phyloP scores from a whole-genome alignment of 2,329 filamentous ascomycete species.

The Calycina herbarum region DNA sequence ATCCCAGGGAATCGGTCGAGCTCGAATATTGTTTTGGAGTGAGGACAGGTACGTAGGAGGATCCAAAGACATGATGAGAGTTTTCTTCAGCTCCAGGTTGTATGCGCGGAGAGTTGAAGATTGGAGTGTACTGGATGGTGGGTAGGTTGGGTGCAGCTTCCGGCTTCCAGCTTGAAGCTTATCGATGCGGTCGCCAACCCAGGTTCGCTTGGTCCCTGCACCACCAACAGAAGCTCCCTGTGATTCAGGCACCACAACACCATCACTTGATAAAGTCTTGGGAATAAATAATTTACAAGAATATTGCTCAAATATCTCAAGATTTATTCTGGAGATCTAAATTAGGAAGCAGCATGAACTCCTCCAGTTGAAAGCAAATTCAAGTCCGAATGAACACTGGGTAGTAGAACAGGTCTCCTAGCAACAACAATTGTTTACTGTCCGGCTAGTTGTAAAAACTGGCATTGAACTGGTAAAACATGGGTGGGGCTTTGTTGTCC shows the following conservation, averaged over 20 bases:
- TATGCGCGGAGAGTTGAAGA: not conserved
- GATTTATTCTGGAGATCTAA: not conserved
- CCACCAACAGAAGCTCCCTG: not conserved
- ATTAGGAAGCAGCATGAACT: not conserved
- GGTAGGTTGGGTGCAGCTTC: slow-evolving; percentile 7
- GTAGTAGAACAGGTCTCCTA: not conserved
- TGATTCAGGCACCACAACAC: not conserved
- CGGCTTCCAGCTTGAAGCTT: slow-evolving; percentile 4
- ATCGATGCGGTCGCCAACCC: slow-evolving; percentile 4
- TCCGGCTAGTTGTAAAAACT: not conserved
- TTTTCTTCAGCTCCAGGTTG: slow-evolving; percentile 26
- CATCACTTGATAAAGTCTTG: not conserved
- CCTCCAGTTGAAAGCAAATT: not conserved
- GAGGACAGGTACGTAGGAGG: slow-evolving; percentile 84
- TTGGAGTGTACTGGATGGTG: not conserved
- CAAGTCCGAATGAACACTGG: not conserved
- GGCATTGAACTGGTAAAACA: not conserved
- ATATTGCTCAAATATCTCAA: too few species aligned
- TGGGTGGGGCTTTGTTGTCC: not conserved
- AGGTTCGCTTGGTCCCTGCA: slow-evolving; percentile 5
- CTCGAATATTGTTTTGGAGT: slow-evolving; percentile 95
- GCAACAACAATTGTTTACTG: not conserved
- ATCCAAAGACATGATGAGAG: slow-evolving; percentile 75
- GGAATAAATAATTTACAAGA: too few species aligned
- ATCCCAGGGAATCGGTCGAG: slow-evolving; percentile 95